These are phyloP conservation scores for Claviceps monticola DNA, from an alignment of 2,329 filamentous ascomycete genomes.

Conservation along the genomic window DNA sequence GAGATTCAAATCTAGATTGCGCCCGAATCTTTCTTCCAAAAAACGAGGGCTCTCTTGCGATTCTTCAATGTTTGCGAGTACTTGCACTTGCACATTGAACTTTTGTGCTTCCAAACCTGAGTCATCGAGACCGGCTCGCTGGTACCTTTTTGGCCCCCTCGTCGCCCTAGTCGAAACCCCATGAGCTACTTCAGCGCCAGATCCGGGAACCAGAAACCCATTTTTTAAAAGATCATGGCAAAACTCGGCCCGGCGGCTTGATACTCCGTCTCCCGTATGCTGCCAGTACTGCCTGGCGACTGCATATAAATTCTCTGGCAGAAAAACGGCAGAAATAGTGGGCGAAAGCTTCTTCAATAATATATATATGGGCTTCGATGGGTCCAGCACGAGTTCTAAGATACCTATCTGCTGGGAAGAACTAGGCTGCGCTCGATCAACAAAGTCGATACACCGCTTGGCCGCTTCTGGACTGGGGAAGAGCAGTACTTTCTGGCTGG, in stretches of 20 bases:
- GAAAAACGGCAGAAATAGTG: conserved; percentile 57
- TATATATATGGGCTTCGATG: conserved; percentile 34
- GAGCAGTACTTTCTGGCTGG: conserved; percentile 59
- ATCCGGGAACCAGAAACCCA: conserved; percentile 35
- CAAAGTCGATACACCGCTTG: conserved; percentile 60
- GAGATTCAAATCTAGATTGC: conserved; percentile 71
- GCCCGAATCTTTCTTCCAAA: conserved; percentile 85
- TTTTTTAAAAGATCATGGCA: conserved; percentile 63
- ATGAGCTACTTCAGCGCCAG: conserved; percentile 13
- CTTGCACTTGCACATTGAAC: conserved; percentile 6
- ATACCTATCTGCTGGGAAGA: conserved; percentile 34
- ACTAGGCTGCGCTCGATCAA: conserved; percentile 42
- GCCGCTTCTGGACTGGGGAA: conserved; percentile 64
- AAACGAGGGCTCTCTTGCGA: conserved; percentile 61
- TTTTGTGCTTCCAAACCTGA: conserved; percentile 9
- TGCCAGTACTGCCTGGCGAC: conserved; percentile 95
- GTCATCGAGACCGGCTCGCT: conserved; percentile 31
- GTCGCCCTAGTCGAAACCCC: conserved; percentile 23
- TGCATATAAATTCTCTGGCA: conserved; percentile 49
- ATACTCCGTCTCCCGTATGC: conserved; percentile 84
- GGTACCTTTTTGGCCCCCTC: conserved; percentile 73
- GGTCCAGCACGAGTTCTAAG: conserved; percentile 49
- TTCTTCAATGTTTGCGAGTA: conserved; percentile 18
- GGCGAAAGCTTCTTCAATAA: conserved; percentile 42
- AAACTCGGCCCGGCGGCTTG: conserved; percentile 82